Percentiles rank a stretch among this genome's conserved stretches.
phyloP scores from a whole-genome alignment of 345 rosid genomes.

The Mangifera indica region DNA sequence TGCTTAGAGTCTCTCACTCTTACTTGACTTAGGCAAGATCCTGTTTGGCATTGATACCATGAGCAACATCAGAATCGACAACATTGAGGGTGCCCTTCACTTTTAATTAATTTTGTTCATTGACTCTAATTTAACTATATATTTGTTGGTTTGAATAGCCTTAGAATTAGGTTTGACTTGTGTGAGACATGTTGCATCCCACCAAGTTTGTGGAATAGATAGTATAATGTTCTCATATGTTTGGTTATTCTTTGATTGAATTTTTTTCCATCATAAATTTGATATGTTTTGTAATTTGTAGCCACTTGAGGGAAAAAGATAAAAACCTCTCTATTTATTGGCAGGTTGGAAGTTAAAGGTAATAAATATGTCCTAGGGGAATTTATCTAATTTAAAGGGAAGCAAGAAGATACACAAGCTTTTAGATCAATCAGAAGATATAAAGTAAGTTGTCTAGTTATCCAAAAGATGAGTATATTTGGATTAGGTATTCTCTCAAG shows the following conservation, averaged over 20 bases:
- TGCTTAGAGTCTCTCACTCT: no score
- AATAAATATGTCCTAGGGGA: slow-evolving; percentile 76
- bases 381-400: slow-evolving; percentile 82
- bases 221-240: background rate
- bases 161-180: background rate
- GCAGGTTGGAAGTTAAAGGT: slow-evolving; percentile 85
- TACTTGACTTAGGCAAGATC: no score
- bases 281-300: background rate
- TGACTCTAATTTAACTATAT: background rate
- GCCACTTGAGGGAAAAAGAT: slow-evolving; percentile 8
- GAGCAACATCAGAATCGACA: background rate
- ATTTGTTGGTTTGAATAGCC: background rate
- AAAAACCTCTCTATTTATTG: slow-evolving; percentile 4
- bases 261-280: background rate
- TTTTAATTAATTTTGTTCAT: background rate
- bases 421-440: slow-evolving; percentile 75
- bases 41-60: no score
- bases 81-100: background rate
- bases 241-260: background rate
- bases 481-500: slow-evolving; percentile 62
- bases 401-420: slow-evolving; percentile 59
- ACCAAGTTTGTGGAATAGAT: background rate
- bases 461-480: slow-evolving; percentile 88
- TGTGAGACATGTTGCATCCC: background rate
- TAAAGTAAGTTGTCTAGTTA: slow-evolving; percentile 54